Evolutionary conservation across 371 early-diverging fungal species (phyloP).

Genomic region (Phascolomyces articulosus): DNA sequence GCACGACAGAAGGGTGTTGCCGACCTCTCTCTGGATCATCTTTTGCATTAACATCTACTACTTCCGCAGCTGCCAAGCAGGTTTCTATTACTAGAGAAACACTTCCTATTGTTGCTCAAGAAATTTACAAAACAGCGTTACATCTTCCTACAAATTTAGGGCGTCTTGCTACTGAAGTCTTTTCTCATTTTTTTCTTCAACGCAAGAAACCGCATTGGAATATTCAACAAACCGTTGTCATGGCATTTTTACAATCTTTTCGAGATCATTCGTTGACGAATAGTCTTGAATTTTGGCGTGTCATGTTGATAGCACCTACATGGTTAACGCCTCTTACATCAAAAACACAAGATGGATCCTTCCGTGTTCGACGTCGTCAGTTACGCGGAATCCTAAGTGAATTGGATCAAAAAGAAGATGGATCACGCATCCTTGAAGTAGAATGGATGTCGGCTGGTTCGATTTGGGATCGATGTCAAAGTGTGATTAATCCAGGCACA

Average conservation of each 20-base stretch:
- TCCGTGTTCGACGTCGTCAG: constrained; percentile 21
- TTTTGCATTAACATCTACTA: neutral
- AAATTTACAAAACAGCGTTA: constrained; percentile 24
- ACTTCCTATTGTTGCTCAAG: constrained; percentile 9
- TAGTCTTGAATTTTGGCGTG: constrained; percentile 41
- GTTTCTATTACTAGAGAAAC: neutral
- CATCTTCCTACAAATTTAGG: constrained; percentile 21
- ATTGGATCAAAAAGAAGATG: constrained; percentile 26
- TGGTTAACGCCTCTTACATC: constrained; percentile 28
- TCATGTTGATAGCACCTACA: constrained; percentile 29
- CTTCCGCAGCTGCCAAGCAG: neutral
- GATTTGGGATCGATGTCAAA: constrained; percentile 23
- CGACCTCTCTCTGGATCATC: neutral
- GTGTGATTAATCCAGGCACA: constrained; percentile 11
- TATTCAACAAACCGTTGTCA: constrained; percentile 37
- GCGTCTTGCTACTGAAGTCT: constrained; percentile 25
- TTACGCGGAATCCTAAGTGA: constrained; percentile 32
- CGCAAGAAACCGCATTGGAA: constrained; percentile 46
- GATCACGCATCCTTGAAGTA: constrained; percentile 20
- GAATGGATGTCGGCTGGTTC: constrained; percentile 44
- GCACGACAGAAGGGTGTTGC: constrained; percentile 11
- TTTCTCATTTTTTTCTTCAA: constrained; percentile 25
- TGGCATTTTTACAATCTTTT: constrained; percentile 37
- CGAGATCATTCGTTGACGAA: constrained; percentile 29
- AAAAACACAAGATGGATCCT: constrained; percentile 25